phyloP scores from a whole-genome alignment of 345 rosid species.

The Eucalyptus regnans region DNA sequence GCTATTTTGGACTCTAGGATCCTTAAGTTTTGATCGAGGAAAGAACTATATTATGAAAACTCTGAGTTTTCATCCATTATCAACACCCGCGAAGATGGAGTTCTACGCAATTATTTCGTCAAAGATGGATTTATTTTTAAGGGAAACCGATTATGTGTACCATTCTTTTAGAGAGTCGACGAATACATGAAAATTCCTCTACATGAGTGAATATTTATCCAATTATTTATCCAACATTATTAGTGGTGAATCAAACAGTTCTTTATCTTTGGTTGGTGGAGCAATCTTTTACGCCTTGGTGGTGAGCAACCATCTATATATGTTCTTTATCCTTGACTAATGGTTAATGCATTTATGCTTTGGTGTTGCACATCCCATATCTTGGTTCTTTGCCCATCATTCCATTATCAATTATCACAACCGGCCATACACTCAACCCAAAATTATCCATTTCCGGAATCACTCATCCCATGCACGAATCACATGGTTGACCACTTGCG shows the following conservation, averaged over 20 bases:
- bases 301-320: neutral
- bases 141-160: neutral
- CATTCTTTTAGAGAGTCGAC: neutral
- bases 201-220: neutral
- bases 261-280: neutral
- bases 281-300: neutral
- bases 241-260: neutral
- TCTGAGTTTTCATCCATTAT: neutral
- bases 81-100: rapidly evolving
- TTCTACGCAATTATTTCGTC: neutral
- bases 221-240: neutral
- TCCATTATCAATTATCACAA: neutral
- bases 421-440: neutral
- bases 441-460: neutral
- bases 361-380: neutral
- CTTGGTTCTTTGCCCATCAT: neutral
- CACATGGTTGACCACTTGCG: neutral
- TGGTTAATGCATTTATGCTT: neutral
- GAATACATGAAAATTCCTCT: neutral
- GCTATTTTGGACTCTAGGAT: neutral
- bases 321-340: neutral
- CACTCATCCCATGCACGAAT: neutral
- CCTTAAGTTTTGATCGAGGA: neutral
- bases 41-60: neutral
- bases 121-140: neutral